Base-by-base conservation (phyloP, 1,139 yeast genomes). In the Yamadazyma jaroonii region DNA sequence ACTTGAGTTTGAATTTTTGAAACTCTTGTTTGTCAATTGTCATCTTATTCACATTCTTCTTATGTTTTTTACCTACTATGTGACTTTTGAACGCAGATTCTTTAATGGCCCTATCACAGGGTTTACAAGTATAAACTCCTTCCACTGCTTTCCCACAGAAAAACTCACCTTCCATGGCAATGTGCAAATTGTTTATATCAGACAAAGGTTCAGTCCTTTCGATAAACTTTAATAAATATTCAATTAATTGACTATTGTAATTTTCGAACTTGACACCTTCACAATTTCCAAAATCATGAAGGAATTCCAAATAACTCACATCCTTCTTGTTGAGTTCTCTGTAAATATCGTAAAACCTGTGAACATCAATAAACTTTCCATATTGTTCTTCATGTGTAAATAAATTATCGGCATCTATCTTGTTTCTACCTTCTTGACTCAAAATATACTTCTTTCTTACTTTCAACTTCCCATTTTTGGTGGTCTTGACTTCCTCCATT, bases 61-160 rank as follows among this genome's bases (percentile, higher is more conserved):
- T 60, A 56, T 92, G 97, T 49, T 83, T 84, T 54, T 85, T 85
- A 1, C 97, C 96, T 2, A 54, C 48, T 24, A 88, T 57, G 64
- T 92, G 97, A 2, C 77, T 81, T 8, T 72, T 62, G 53, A 69
- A 89, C 0, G 87, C 94, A 0, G 88, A 63, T 25, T 64, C 65
- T 38, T 83, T 9, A 85, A 88, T 89, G 25, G 55, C 41, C 51
- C 79, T 84, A 27, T 74, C 69, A 56, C 97, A 92, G 0, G 77
- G 73, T 5, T 60, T 49, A 53, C 97, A 92, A 49, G 61, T 83
- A 1, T 73, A 57, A 32, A 63, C 62, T 0, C 72, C 74, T 9
- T 61, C 59, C 37, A n/a, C 21, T 43, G n/a, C 13, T 2, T 34
- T 32, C 3, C 17, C 24, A 7, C 45, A 51, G 6, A 57, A 52